phyloP scores from a whole-genome alignment of 768 basidiomycete species.

The Pholiota microspora region DNA sequence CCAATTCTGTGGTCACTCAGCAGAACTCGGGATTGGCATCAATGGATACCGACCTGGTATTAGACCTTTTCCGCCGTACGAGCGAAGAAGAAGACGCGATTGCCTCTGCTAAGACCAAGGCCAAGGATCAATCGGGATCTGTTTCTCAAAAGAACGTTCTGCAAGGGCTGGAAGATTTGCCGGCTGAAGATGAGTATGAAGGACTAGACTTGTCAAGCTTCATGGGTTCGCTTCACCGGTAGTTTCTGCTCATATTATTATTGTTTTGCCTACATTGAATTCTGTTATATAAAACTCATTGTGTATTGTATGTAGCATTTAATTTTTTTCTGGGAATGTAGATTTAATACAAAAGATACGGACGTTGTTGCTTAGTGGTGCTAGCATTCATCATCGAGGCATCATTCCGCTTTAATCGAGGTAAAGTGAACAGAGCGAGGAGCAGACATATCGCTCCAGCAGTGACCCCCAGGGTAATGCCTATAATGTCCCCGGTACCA shows the following conservation, averaged over 20 bases:
- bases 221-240: conserved; percentile 78
- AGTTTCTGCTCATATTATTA: conserved; percentile 28
- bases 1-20: conserved; percentile 94
- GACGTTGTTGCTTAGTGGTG: background rate
- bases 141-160: conserved; percentile 80
- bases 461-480: conserved; percentile 21
- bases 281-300: conserved; percentile 12
- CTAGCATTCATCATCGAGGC: conserved; percentile 9
- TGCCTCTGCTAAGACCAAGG: conserved; percentile 52
- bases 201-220: conserved; percentile 83
- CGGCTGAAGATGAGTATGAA: conserved; percentile 90
- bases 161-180: conserved; percentile 88
- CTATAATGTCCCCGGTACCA: conserved; percentile 18
- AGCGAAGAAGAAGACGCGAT: conserved; percentile 71
- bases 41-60: conserved; percentile 96
- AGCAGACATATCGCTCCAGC: conserved; percentile 16
- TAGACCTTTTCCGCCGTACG: conserved; percentile 88
- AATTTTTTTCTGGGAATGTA: conserved; percentile 6
- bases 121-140: conserved; percentile 53
- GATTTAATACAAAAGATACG: background rate
- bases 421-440: conserved; percentile 21
- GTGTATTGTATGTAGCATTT: conserved; percentile 12
- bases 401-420: conserved; percentile 19
- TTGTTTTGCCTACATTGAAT: conserved; percentile 13
- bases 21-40: conserved; percentile 92